Percentiles rank a stretch among this genome's conserved stretches.
phyloP scores from a whole-genome alignment of 495 filamentous ascomycete species.

The Choiromyces venosus region DNA sequence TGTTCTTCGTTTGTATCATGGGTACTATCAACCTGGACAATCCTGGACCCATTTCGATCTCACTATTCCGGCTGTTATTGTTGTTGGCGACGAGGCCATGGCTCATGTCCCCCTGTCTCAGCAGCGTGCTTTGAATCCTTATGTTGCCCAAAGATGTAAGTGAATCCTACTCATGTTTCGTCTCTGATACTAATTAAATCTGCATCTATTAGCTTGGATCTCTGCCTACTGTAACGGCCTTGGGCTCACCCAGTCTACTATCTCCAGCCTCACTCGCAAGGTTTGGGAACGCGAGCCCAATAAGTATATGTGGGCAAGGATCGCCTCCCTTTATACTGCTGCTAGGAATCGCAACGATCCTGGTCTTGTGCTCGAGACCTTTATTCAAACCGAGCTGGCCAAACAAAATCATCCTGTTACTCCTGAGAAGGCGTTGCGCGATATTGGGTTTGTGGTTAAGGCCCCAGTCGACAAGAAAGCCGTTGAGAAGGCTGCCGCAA shows the following conservation, averaged over 20 bases:
- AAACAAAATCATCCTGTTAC: constrained; percentile 10
- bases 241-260: constrained; percentile 19
- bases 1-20: constrained; percentile 15
- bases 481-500: background rate
- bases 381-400: constrained; percentile 19
- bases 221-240: constrained; percentile 20
- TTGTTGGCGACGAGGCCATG: background rate
- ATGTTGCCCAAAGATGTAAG: constrained; percentile 29
- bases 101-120: background rate
- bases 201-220: constrained; percentile 19
- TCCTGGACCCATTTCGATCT: background rate
- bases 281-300: constrained; percentile 16
- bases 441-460: background rate
- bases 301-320: constrained; percentile 25
- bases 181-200: background rate
- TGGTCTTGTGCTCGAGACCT: constrained; percentile 13
- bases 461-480: background rate
- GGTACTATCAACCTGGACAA: constrained; percentile 3
- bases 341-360: constrained; percentile 1
- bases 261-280: constrained; percentile 17
- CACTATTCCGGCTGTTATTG: background rate
- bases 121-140: constrained; percentile 22
- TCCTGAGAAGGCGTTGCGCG: background rate
- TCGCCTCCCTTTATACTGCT: constrained; percentile 21
- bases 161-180: background rate